A percentile compares a stretch with the other conserved stretches of the same genome.
These are phyloP conservation scores for Xylaria polymorpha DNA, from an alignment of 2,329 filamentous ascomycete genomes.

Conservation along the genomic window DNA sequence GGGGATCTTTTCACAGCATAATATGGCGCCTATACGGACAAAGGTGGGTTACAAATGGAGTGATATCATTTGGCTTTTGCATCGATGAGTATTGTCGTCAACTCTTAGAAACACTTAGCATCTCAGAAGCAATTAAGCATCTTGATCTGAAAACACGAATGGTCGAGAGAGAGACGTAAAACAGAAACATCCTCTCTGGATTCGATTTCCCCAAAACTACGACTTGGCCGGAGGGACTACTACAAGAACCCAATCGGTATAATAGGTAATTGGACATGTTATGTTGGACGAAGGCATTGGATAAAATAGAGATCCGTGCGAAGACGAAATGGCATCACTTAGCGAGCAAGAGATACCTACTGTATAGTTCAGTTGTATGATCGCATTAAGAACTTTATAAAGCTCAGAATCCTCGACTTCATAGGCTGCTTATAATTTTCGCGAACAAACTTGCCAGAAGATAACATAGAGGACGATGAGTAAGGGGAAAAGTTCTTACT, in stretches of 20 bases:
- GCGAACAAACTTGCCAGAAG: too few relatives aligned
- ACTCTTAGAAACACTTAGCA: background rate
- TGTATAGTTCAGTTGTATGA: conserved; percentile 23
- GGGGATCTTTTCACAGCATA: conserved; percentile 27
- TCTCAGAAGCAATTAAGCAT: background rate
- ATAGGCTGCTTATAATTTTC: background rate
- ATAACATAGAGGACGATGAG: background rate
- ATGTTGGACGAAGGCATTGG: background rate
- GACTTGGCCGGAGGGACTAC: background rate
- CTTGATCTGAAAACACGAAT: background rate
- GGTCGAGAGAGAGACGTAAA: background rate
- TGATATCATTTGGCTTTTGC: background rate
- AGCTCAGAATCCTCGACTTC: background rate
- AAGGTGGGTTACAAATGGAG: conserved; percentile 33
- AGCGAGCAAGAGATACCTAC: conserved; percentile 14
- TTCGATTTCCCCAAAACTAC: background rate
- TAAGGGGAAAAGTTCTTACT: background rate
- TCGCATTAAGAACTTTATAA: background rate
- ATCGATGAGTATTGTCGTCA: background rate
- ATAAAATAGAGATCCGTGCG: background rate
- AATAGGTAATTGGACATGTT: background rate
- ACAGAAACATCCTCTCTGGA: background rate
- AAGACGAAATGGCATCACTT: background rate
- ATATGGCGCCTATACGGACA: conserved; percentile 25
- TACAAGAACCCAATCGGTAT: background rate